phyloP scores from a whole-genome alignment of 257 asterid genomes.

The Fraxinus americana region DNA sequence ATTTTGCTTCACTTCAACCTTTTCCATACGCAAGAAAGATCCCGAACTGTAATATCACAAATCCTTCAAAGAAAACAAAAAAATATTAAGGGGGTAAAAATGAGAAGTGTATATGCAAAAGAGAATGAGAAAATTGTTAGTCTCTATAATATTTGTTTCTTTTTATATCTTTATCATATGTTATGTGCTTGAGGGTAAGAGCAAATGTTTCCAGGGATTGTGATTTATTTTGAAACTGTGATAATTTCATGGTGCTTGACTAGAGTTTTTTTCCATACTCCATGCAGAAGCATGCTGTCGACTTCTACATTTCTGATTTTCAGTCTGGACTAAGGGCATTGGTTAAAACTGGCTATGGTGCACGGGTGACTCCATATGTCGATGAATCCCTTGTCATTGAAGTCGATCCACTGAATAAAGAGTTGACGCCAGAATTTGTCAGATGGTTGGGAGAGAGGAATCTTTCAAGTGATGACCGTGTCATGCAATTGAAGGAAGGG shows the following conservation, averaged over 20 bases:
- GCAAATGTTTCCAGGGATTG: too few relatives aligned
- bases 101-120: too few relatives aligned
- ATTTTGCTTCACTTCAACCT: background rate
- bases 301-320: constrained; percentile 87
- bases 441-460: constrained; percentile 84
- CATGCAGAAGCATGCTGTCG: constrained; percentile 80
- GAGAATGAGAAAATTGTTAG: too few relatives aligned
- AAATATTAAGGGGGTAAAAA: too few relatives aligned
- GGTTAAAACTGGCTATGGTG: constrained; percentile 81
- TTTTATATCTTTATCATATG: too few relatives aligned
- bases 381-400: constrained; percentile 71
- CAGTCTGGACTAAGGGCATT: constrained; percentile 88
- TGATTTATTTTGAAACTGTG: too few relatives aligned
- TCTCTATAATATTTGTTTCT: too few relatives aligned
- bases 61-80: background rate
- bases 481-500: constrained; percentile 84
- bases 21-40: background rate
- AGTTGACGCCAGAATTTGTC: constrained; percentile 59
- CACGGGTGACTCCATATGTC: constrained; percentile 76
- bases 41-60: background rate
- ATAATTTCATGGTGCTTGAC: constrained; percentile 1
- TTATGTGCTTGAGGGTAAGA: too few relatives aligned
- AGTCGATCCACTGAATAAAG: constrained; percentile 52
- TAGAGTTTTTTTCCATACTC: constrained; percentile 13
- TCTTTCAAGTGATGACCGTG: constrained; percentile 69